phyloP scores from a whole-genome alignment of 768 basidiomycete genomes.

The Tylopilus plumbeoviolaceoides region DNA sequence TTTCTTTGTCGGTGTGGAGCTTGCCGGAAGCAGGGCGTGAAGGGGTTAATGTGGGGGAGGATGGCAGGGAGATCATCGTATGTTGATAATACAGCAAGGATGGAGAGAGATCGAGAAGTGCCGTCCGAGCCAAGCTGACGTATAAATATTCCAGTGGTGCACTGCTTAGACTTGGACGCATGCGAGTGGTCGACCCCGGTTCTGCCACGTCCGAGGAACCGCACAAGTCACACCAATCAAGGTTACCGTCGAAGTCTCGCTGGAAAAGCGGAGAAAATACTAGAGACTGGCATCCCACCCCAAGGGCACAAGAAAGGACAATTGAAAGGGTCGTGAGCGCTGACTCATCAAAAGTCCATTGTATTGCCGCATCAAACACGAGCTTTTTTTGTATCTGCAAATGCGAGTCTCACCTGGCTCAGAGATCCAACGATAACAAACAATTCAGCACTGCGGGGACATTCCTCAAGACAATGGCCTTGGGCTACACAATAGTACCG shows the following conservation, averaged over 20 bases:
- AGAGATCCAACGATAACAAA: not conserved
- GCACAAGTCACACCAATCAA: not conserved
- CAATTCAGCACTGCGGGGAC: not conserved
- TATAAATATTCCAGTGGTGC: slow-evolving; percentile 26
- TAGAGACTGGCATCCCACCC: not conserved
- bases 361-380: not conserved
- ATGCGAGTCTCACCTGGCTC: no score
- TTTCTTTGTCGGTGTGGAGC: slow-evolving; percentile 8
- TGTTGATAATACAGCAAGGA: slow-evolving; percentile 9
- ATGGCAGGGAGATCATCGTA: slow-evolving; percentile 16
- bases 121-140: slow-evolving; percentile 3
- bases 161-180: slow-evolving; percentile 24
- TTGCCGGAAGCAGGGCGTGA: not conserved
- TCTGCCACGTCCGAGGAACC: slow-evolving; percentile 2
- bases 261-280: slow-evolving; percentile 1
- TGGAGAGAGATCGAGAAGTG: slow-evolving; percentile 10
- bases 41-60: slow-evolving; percentile 5
- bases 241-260: not conserved
- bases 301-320: slow-evolving; percentile 10
- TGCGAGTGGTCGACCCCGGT: slow-evolving; percentile 7
- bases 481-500: no score
- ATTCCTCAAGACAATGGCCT: not conserved
- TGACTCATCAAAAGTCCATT: slow-evolving; percentile 11
- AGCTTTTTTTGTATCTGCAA: no score
- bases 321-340: not conserved